phyloP scores from a whole-genome alignment of 1,139 yeast genomes.

The Saccharomycopsis phalli region DNA sequence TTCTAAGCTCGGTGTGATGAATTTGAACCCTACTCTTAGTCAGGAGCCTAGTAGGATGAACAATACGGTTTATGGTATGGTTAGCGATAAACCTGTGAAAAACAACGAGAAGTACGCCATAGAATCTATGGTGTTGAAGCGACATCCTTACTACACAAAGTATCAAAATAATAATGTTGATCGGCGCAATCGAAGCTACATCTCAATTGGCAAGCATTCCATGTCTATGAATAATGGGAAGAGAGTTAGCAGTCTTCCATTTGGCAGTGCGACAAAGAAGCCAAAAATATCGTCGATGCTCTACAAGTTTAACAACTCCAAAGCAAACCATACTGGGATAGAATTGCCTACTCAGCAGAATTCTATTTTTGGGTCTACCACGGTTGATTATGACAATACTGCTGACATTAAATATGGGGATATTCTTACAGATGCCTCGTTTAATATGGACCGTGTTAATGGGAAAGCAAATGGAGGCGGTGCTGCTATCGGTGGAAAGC shows the following conservation, averaged over 20 bases:
- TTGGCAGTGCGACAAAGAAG: neutral
- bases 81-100: too few relatives aligned
- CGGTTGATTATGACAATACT: neutral
- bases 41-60: too few relatives aligned
- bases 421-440: too few relatives aligned
- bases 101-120: too few relatives aligned
- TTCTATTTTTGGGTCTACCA: constrained; percentile 1
- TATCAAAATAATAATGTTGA: constrained; percentile 6
- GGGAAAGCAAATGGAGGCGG: too few relatives aligned
- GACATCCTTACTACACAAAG: constrained; percentile 18
- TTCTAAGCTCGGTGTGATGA: too few relatives aligned
- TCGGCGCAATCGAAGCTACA: neutral
- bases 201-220: neutral
- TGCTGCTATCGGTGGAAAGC: too few relatives aligned
- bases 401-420: too few relatives aligned
- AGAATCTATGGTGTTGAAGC: too few relatives aligned
- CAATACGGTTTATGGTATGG: too few relatives aligned
- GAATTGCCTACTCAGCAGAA: neutral
- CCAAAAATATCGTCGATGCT: neutral
- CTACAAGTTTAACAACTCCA: neutral
- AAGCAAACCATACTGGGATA: neutral
- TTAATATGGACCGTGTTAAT: too few relatives aligned
- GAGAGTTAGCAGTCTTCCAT: neutral
- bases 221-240: neutral
- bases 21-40: too few relatives aligned